These are phyloP conservation scores for Tetrapisispora arboricola DNA, from an alignment of 805 yeast species.

Conservation along the genomic window DNA sequence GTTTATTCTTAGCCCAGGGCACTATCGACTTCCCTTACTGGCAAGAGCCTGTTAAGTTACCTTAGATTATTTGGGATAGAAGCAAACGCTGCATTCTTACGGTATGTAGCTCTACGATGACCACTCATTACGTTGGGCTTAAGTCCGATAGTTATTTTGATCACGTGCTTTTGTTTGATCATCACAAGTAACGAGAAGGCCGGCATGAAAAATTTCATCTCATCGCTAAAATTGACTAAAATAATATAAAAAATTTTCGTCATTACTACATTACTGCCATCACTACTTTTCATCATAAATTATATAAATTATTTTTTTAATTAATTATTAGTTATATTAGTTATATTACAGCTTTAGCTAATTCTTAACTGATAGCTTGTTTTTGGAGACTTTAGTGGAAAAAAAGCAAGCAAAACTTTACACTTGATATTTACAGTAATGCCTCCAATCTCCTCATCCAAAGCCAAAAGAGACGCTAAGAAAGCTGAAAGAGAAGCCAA, in stretches of 20 bases:
- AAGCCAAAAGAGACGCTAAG: constrained; percentile 92
- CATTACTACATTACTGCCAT: neutral
- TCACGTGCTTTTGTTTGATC: neutral
- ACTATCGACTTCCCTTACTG: too few species aligned
- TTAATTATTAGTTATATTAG: neutral
- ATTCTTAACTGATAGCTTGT: too few species aligned
- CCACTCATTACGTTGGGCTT: too few species aligned
- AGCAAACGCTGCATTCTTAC: too few species aligned
- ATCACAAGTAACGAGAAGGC: neutral
- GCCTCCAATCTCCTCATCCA: constrained; percentile 69
- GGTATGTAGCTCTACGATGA: too few species aligned
- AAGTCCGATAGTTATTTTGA: too few species aligned
- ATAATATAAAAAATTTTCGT: neutral
- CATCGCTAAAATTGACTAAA: constrained; percentile 1
- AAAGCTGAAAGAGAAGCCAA: constrained; percentile 98
- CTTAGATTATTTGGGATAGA: too few species aligned
- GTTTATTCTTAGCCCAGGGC: too few species aligned
- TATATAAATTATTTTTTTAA: too few species aligned
- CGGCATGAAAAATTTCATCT: constrained; percentile 1
- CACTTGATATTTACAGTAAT: constrained; percentile 7
- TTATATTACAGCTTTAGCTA: neutral
- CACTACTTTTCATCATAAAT: too few species aligned
- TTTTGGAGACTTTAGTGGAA: neutral
- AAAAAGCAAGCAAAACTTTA: neutral
- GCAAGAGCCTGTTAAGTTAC: too few species aligned